Evolutionary conservation across 164 flowering plant species (phyloP).

Genomic region (Aristolochia californica): DNA sequence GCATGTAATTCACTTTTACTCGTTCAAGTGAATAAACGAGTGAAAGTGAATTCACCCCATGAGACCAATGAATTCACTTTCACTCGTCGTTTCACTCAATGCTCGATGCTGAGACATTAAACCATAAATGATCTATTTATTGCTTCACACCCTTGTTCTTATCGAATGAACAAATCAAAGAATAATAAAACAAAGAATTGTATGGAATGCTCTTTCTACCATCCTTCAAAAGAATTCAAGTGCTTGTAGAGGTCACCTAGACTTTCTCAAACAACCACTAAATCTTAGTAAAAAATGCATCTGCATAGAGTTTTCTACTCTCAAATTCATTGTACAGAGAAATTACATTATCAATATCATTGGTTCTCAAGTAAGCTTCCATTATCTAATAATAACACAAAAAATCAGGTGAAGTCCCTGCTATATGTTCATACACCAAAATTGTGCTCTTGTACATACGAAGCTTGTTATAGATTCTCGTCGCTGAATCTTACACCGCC

Average conservation of each 20-base stretch:
- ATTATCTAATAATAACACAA: constrained; percentile 37
- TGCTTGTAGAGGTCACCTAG: constrained; percentile 38
- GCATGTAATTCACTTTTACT: too few relatives aligned
- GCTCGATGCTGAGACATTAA: too few relatives aligned
- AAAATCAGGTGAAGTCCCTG: constrained; percentile 23
- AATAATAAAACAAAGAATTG: too few relatives aligned
- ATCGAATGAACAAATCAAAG: too few relatives aligned
- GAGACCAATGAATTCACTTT: too few relatives aligned
- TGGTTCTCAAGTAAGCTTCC: constrained; percentile 51
- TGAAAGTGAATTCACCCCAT: too few relatives aligned
- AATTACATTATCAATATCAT: constrained; percentile 31
- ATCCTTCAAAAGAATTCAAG: constrained; percentile 36
- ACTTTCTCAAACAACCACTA: constrained; percentile 41
- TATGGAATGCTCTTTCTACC: constrained; percentile 28
- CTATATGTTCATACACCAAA: constrained; percentile 24
- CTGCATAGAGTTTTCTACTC: constrained; percentile 7
- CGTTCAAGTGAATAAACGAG: too few relatives aligned
- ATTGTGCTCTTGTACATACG: constrained; percentile 65
- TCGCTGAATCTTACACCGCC: constrained; percentile 40
- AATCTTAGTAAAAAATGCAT: constrained; percentile 16
- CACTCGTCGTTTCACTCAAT: too few relatives aligned
- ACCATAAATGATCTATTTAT: too few relatives aligned
- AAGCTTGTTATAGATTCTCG: constrained; percentile 58
- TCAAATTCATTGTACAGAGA: constrained; percentile 41
- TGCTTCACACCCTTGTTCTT: constrained; percentile 31